These are phyloP conservation scores for Beta vulgaris DNA, from an alignment of 148 eudicot species.

Conservation along the genomic window DNA sequence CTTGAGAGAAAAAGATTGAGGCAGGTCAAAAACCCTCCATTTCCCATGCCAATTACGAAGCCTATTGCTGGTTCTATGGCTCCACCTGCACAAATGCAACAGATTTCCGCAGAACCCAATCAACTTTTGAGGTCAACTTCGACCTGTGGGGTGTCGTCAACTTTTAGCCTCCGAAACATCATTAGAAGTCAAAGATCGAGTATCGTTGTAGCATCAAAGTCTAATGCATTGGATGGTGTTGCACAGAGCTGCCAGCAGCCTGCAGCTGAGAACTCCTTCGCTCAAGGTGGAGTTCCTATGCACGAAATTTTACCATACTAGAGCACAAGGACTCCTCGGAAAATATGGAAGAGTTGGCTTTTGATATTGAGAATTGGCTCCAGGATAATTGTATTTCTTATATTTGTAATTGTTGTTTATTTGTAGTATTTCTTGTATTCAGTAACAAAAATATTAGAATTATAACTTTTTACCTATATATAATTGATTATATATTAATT, in stretches of 20 bases:
- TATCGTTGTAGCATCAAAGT: constrained; percentile 24
- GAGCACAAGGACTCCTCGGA: constrained; percentile 23
- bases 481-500: too few relatives aligned
- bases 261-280: constrained; percentile 20
- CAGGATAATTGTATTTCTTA: too few relatives aligned
- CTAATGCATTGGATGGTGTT: constrained; percentile 2
- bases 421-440: too few relatives aligned
- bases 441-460: too few relatives aligned
- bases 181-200: constrained; percentile 30
- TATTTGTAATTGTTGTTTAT: too few relatives aligned
- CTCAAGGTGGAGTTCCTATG: constrained; percentile 16
- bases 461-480: too few relatives aligned
- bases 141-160: constrained; percentile 8
- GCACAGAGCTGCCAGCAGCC: constrained; percentile 26
- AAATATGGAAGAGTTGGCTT: constrained; percentile 24
- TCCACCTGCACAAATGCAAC: constrained; percentile 4
- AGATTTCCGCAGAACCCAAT: constrained; percentile 7
- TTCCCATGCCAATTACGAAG: constrained; percentile 26
- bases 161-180: constrained; percentile 32
- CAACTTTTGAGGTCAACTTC: constrained; percentile 13
- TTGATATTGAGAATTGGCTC: constrained; percentile 31
- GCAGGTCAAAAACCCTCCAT: constrained; percentile 33
- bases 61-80: constrained; percentile 19
- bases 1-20: too few relatives aligned
- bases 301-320: background rate